Evolutionary conservation across 768 basidiomycete genomes (phyloP), one percentile per base, ranked within the genome.

Genomic region (Leccinum uliginosum): DNA sequence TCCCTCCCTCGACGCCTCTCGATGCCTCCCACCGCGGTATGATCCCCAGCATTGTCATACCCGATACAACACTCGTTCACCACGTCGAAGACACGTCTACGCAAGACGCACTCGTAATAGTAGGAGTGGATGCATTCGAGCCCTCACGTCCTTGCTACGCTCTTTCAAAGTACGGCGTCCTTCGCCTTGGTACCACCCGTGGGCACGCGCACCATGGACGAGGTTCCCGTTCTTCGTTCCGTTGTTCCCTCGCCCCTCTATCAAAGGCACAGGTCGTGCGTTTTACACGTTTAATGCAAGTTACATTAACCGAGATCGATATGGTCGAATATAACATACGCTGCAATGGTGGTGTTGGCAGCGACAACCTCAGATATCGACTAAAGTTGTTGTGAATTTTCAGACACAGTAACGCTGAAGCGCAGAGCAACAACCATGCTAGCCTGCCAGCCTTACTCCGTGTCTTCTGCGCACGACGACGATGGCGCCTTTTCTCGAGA

Each of bases 401-500:
- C 15, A 34, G 15, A 34, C 34, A 34, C 30, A 32, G 30, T 34
- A 34, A 34, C 34, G 3, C 34, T 14, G 34, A 14, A 34, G 34
- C 34, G 15, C 34, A 15, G 14, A 34, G 5, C 34, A 9, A 34
- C 32, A 8, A 9, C 7, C 34, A 35, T 11, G 34, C n/a, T n/a
- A n/a, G n/a, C n/a, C n/a, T 35, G 38, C 38, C n/a, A 19, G 38
- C 38, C 19, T 38, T 43, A 43, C 9, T 10, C 9, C n/a, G n/a
- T n/a, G n/a, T 56, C 57, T 43, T 43, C 62, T 9, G 8, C 30
- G 17, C 40, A 51, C 60, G 21, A 58, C 60, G n/a, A 68, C 60
- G 44, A 91, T 91, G 89, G 82, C 89, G 1, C 87, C 89, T 19
- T 91, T 88, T 71, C 79, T 91, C 56, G 79, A 86, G 58, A 82